These are phyloP conservation scores for Pugionium cornutum DNA, from an alignment of 345 rosid genomes.

Conservation along the genomic window DNA sequence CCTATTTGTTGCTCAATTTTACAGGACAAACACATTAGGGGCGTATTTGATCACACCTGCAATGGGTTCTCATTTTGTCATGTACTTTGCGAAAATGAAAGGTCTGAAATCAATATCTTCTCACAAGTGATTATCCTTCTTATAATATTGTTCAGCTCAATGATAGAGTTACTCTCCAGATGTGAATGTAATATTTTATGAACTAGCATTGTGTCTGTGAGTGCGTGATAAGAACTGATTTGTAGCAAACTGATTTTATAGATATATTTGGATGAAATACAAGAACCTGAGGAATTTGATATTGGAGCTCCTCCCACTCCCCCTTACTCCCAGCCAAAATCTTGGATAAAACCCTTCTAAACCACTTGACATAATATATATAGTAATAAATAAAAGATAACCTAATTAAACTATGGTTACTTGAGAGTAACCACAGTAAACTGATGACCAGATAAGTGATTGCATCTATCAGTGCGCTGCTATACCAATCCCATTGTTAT, in stretches of 20 bases:
- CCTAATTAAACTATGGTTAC: no score
- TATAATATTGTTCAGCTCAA: background rate
- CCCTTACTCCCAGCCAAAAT: no score
- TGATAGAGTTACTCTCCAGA: background rate
- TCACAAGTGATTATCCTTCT: slow-evolving; percentile 9
- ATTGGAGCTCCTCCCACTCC: no score
- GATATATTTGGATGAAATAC: no score
- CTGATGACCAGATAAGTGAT: no score
- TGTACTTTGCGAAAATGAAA: slow-evolving; percentile 89
- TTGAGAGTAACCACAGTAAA: no score
- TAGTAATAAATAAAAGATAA: no score
- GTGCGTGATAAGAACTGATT: background rate
- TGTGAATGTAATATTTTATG: background rate
- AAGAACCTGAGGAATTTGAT: no score
- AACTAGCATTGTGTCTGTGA: slow-evolving; percentile 3
- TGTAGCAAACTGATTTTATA: no score
- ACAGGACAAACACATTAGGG: slow-evolving; percentile 78
- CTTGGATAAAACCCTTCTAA: no score
- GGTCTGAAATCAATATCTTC: slow-evolving; percentile 45
- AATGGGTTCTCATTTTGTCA: slow-evolving; percentile 88
- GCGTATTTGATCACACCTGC: slow-evolving; percentile 87
- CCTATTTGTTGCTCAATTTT: slow-evolving; percentile 30
- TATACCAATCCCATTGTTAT: slow-evolving; percentile 9
- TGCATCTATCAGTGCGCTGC: background rate
- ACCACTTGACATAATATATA: no score